Base-by-base conservation (phyloP, 1,284 basidiomycete genomes). In the Ceratobasidium sp. region DNA sequence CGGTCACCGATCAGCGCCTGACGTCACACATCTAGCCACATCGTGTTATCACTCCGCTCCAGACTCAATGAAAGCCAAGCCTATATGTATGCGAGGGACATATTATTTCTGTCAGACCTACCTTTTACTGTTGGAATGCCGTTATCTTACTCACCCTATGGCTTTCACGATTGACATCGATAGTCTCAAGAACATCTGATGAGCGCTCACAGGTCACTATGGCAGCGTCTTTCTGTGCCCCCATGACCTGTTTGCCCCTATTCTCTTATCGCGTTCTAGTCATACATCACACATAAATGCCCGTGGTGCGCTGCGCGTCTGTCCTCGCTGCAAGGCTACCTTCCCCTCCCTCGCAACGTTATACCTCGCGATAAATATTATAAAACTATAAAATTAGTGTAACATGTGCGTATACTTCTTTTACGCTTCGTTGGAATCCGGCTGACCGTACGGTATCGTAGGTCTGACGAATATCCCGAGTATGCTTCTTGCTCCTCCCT, bases 391-490 rank as follows among this genome's bases (percentile, higher is more conserved):
- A 9, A 38, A 23, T 11, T 58, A 58, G 56, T 58, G 36, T 40
- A 58, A 21, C 36, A 58, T 58, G 56, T 58, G 14, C 16, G 56
- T 30, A 14, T 25, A 36, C 28, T 54, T 30, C 21, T 25, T 30
- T 23, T 23, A 28, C 8, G 25, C 28, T 33, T n/a, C 28, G 30
- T 5, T 16, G 53, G 53, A 51, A 3, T 54, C n/a, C n/a, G 14
- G 36, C 56, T 58, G 21, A 58, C 53, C 28, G 18, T 12, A 30
- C n/a, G 9, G 28, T 56, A 30, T 36, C 33, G 33, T 58, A 58
- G 56, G 56, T 58, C 56, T 58, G 56, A 58, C 33, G 56, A 58
- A 23, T 58, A 58, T 23, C 56, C 56, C 18, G 33, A 58, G 56
- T 58, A 58, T 21, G 56, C 4, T 58, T 23, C 23, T 23, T 14